Evolutionary conservation across 495 filamentous ascomycete genomes (phyloP), one percentile per base, ranked within the genome.

Genomic region (Penicillium ucsense): DNA sequence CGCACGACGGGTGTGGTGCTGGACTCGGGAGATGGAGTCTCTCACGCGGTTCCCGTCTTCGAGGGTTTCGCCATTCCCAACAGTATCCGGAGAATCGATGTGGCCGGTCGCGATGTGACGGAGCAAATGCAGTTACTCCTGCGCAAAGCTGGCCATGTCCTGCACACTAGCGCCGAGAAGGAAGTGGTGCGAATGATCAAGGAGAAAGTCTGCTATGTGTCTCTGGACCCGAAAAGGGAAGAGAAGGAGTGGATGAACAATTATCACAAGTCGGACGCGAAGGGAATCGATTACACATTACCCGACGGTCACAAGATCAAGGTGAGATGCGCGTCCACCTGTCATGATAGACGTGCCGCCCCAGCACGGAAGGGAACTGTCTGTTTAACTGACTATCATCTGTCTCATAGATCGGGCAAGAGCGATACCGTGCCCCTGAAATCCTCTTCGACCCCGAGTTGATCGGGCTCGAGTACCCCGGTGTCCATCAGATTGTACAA

Each of bases 81-180:
- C 68, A 89, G 86, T 58, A 97, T 97, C 70, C 81, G 86, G 47
- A 73, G 92, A 51, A 95, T 97, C 55, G 94, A 99, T 68, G 91
- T 99, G 35, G 92, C 94, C 39, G 92, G 92, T n/a, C 81, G 92
- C 51, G 92, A 99, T 68, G 88, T 99, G 28, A 99, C 92, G 41
- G 92, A 99, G 66, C 81, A 97, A 61, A 69, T 99, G 69, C 94
- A 97, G 66, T 79, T 85, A 49, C 71, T 97, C 48, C 78, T 99
- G 45, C 81, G 94, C 49, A 96, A 95, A 72, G 84, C 83, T 57
- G 92, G 92, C 29, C 87, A 91, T 59, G 83, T 96, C 29, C 89
- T 99, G 62, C 91, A 96, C 65, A 99, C 92, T 6, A 95, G 88
- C 64, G 92, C 92, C 9, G 92, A 98, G 74, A 96, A 96, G 72